phyloP scores from a whole-genome alignment of 345 rosid species.

The Corymbia maculata region DNA sequence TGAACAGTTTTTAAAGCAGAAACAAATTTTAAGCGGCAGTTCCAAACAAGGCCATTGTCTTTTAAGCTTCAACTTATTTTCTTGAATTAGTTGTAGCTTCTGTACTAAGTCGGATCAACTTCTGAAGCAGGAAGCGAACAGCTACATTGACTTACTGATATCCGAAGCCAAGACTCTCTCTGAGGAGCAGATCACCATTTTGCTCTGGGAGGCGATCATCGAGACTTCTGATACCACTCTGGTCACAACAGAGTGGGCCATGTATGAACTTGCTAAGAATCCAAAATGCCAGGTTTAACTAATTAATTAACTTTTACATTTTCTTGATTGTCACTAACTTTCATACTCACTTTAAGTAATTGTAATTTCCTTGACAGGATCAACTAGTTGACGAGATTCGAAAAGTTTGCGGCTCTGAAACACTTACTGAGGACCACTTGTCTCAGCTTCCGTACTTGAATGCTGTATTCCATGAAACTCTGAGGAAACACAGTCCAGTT shows the following conservation, averaged over 20 bases:
- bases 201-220: constrained; percentile 73
- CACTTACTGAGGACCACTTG: constrained; percentile 52
- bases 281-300: constrained; percentile 39
- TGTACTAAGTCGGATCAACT: neutral
- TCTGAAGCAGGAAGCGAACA: constrained; percentile 34
- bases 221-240: constrained; percentile 72
- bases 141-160: constrained; percentile 50
- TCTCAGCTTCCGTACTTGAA: constrained; percentile 44
- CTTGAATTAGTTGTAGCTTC: neutral
- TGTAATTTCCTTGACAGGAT: constrained; percentile 18
- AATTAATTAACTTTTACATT: neutral
- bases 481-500: constrained; percentile 68
- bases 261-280: constrained; percentile 75
- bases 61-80: neutral
- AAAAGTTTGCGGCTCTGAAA: constrained; percentile 43
- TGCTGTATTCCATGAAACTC: constrained; percentile 77
- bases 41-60: neutral
- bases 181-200: constrained; percentile 44
- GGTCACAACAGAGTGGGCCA: constrained; percentile 87
- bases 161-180: constrained; percentile 55
- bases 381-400: constrained; percentile 32
- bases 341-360: neutral
- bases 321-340: neutral
- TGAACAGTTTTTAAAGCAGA: neutral
- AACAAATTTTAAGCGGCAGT: neutral